Evolutionary conservation across 768 basidiomycete genomes (phyloP), one percentile per base, ranked within the genome.

Genomic region (Exsudoporus frostii): DNA sequence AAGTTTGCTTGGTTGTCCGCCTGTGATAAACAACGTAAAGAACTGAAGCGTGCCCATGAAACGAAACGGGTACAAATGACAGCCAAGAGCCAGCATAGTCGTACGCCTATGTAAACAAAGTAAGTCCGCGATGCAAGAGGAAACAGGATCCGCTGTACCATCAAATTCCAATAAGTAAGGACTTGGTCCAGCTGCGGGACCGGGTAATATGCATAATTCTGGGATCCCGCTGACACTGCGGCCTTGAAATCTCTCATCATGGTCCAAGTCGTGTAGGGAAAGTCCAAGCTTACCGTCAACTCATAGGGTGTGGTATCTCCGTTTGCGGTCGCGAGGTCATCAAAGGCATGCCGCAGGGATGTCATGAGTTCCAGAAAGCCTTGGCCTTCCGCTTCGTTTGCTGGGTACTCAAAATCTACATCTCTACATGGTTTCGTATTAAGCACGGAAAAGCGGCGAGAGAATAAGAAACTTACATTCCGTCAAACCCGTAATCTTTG

Each of bases 21-120:
- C 74, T 77, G 48, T 3, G 25, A 42, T 7, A 32, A 34, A 46
- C 10, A 20, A 11, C 5, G 29, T 48, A 33, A 60, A 27, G 29
- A 19, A 25, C 24, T n/a, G 40, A 14, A 13, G 14, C 13, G 4
- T 15, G n/a, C 24, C 39, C 38, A 20, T 19, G 38, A 44, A 46
- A 57, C 13, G 74, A 62, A 78, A 76, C 50, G 73, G 20, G 74
- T 34, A 80, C 71, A 39, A 58, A 83, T n/a, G 74, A 78, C 30
- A 86, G 67, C 90, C 90, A 93, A 1, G 86, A 84, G 1, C 88
- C 89, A 40, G 88, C 79, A 65, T 88, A 90, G 65, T 90, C 86
- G 56, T 87, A 87, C 15, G 83, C 83, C 85, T 86, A 14, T 56
- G 17, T 38, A 17, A 40, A 6, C 5, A 46, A 49, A 24, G 25